Evolutionary conservation across 768 basidiomycete species (phyloP).

Genomic region (Mycena sanguinolenta): DNA sequence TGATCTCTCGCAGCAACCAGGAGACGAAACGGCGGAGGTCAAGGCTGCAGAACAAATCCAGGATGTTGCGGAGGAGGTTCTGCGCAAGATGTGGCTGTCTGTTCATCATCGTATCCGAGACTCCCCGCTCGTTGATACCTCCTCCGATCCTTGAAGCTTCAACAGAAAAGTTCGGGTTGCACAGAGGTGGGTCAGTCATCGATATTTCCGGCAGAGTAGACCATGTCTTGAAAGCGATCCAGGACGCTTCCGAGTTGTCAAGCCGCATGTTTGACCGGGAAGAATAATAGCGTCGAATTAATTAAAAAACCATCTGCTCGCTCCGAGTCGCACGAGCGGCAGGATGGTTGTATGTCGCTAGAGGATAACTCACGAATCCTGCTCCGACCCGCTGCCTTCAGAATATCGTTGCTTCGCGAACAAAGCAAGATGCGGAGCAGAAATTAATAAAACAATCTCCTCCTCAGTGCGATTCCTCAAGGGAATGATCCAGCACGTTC

Average conservation of each 20-base stretch:
- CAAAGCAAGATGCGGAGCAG: too few relatives aligned
- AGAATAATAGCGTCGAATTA: background rate
- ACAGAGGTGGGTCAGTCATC: background rate
- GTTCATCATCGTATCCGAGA: constrained; percentile 11
- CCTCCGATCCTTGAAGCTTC: background rate
- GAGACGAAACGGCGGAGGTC: constrained; percentile 14
- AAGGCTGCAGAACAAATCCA: constrained; percentile 27
- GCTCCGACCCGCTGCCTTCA: too few relatives aligned
- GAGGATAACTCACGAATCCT: background rate
- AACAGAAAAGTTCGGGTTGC: background rate
- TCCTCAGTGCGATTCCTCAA: background rate
- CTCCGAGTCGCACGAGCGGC: too few relatives aligned
- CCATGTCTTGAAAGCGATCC: background rate
- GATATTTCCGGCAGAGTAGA: background rate
- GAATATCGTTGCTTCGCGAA: background rate
- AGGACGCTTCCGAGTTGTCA: too few relatives aligned
- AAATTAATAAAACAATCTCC: too few relatives aligned
- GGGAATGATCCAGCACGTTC: constrained; percentile 15
- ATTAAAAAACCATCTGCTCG: background rate
- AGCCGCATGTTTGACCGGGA: background rate
- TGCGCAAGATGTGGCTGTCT: constrained; percentile 20
- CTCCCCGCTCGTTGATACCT: background rate
- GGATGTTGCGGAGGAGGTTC: constrained; percentile 24
- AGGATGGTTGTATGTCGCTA: too few relatives aligned
- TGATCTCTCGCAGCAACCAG: constrained; percentile 11